Evolutionary conservation across 768 basidiomycete genomes (phyloP), one percentile per base, ranked within the genome.

Genomic region (Nidularia pulvinata): DNA sequence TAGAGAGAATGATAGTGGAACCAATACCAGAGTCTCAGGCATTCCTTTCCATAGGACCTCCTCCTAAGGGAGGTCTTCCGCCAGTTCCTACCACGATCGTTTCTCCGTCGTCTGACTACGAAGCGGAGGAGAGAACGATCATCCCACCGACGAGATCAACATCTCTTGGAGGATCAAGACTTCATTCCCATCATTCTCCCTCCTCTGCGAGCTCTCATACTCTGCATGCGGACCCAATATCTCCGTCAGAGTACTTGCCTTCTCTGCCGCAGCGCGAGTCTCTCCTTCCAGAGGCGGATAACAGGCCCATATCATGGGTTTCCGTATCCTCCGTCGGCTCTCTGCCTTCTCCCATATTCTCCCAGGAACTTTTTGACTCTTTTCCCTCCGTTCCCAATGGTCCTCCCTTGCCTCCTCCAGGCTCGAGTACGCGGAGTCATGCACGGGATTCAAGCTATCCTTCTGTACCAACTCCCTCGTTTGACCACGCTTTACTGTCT

Each of bases 311-410:
- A 4, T 82, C 84, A 2, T 80, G 79, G 77, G 66, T 73, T 53
- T 84, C 81, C 4, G 66, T 71, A 19, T 69, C 74, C 7, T 67
- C 79, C 33, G 52, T 69, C 14, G 63, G 74, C 36, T 73, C 76
- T 2, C 70, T 64, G 55, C 70, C 73, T 57, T 82, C 74, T 56
- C 82, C 70, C 48, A 59, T 77, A 25, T 79, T 89, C 43, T 85
- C 86, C 61, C 71, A 73, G 55, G 80, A 80, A 9, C 68, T 88
- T 22, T 88, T 85, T 57, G 88, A 89, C 54, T 80, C 86, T 6
- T 90, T 91, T 67, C 89, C 89, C 22, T 80, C 80, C 34, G 88
- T 90, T 5, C 88, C 89, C 1, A 72, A 77, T 46, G 73, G 72
- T 14, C 65, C 75, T 5, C 79, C 81, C 1, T 61, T 46, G 36